Percentiles rank a stretch among this genome's conserved stretches.
Evolutionary conservation across 495 filamentous ascomycete genomes (phyloP).

Genomic region (Cercophora scortea): DNA sequence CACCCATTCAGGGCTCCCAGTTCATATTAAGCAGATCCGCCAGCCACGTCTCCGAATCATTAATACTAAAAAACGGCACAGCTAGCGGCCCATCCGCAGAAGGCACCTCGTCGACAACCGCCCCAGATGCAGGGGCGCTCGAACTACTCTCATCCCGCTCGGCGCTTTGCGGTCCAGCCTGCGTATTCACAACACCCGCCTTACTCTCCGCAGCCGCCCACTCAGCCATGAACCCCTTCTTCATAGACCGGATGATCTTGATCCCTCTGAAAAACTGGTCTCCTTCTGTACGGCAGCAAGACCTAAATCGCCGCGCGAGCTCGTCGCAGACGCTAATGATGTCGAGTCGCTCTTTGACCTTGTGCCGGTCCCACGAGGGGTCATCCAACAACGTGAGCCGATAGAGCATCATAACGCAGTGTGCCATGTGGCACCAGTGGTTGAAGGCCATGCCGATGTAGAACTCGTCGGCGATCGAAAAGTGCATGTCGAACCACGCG

Average conservation of each 20-base stretch:
- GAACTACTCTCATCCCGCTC: not conserved
- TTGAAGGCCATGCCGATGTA: slow-evolving; percentile 22
- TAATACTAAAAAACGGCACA: slow-evolving; percentile 6
- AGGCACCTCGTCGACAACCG: not conserved
- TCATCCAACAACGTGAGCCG: slow-evolving; percentile 26
- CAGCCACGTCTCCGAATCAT: slow-evolving; percentile 17
- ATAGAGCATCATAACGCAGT: slow-evolving; percentile 18
- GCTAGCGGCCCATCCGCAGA: not conserved
- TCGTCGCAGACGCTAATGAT: slow-evolving; percentile 22
- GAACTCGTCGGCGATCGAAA: slow-evolving; percentile 17
- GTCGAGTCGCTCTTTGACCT: slow-evolving; percentile 20
- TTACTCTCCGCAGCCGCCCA: slow-evolving; percentile 1
- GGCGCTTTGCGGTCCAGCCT: not conserved
- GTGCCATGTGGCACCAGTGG: slow-evolving; percentile 22
- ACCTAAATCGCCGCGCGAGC: slow-evolving; percentile 7
- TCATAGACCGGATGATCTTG: slow-evolving; percentile 11
- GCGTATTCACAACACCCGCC: not conserved
- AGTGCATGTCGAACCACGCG: slow-evolving; percentile 20
- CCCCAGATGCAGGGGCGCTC: not conserved
- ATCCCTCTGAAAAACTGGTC: slow-evolving; percentile 11
- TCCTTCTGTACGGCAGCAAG: slow-evolving; percentile 10
- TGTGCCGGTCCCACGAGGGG: slow-evolving; percentile 25
- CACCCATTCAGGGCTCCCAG: slow-evolving; percentile 10
- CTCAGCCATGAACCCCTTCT: slow-evolving; percentile 7
- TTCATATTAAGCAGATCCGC: slow-evolving; percentile 19